Evolutionary conservation across 371 early-diverging fungal genomes (phyloP).

Genomic region (Mucor indicus): DNA sequence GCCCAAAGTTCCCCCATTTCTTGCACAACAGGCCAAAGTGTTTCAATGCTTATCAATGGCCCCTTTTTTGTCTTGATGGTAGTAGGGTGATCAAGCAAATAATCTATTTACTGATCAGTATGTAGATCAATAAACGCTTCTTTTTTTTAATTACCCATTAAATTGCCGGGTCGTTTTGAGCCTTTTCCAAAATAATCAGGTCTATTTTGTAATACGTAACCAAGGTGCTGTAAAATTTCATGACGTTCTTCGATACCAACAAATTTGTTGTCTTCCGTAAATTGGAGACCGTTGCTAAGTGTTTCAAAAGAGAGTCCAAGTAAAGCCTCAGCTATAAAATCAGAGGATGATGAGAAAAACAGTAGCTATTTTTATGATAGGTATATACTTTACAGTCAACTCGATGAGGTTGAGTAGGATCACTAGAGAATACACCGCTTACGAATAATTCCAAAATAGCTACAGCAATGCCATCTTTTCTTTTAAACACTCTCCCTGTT

Average conservation of each 20-base stretch:
- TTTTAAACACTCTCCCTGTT: conserved; percentile 50
- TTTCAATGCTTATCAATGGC: conserved; percentile 58
- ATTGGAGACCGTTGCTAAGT: conserved; percentile 72
- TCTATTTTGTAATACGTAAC: conserved; percentile 36
- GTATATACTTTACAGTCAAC: conserved; percentile 80
- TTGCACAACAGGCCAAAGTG: conserved; percentile 80
- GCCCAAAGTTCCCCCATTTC: conserved; percentile 46
- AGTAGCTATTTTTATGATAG: no score
- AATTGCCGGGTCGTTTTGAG: conserved; percentile 77
- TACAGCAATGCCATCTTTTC: conserved; percentile 87
- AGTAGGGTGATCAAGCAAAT: conserved; percentile 34
- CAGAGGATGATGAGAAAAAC: background rate
- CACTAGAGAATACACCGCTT: conserved; percentile 73
- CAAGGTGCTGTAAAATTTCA: conserved; percentile 70
- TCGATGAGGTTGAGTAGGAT: conserved; percentile 61
- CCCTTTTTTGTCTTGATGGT: conserved; percentile 47
- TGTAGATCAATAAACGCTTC: background rate
- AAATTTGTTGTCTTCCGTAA: conserved; percentile 67
- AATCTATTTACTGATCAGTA: conserved; percentile 19
- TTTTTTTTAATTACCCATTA: conserved; percentile 59
- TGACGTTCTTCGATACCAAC: conserved; percentile 78
- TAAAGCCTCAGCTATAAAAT: conserved; percentile 48
- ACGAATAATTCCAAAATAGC: conserved; percentile 85
- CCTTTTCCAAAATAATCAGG: conserved; percentile 46
- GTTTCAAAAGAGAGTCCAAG: conserved; percentile 50